phyloP scores from a whole-genome alignment of 352 stramenopile species.

The Phytopythium kandeliae region DNA sequence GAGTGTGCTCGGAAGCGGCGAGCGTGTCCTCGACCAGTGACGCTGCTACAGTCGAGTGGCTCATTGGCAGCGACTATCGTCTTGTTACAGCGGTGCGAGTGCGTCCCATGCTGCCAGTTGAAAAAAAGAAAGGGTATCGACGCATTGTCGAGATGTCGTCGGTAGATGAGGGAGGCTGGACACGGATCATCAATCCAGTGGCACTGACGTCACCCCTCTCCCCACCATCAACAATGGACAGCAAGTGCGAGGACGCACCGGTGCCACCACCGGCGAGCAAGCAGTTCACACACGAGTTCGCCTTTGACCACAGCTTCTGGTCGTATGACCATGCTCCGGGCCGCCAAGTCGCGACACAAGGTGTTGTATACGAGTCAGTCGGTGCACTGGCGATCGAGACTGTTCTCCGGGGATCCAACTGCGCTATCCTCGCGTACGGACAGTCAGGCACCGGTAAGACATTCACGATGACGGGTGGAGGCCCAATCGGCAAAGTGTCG shows the following conservation, averaged over 20 bases:
- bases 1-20: conserved; percentile 4
- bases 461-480: conserved; percentile 57
- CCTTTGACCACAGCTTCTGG: conserved; percentile 72
- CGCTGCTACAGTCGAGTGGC: conserved; percentile 5
- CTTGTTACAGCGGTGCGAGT: conserved; percentile 73
- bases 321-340: conserved; percentile 38
- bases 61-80: conserved; percentile 21
- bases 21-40: conserved; percentile 12
- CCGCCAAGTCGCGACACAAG: conserved; percentile 37
- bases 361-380: conserved; percentile 49
- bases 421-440: conserved; percentile 71
- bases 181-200: conserved; percentile 53
- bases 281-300: conserved; percentile 69
- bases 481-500: conserved; percentile 1
- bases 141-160: conserved; percentile 53
- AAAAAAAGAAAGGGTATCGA: conserved; percentile 54
- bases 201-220: conserved; percentile 18
- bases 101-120: conserved; percentile 56
- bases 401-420: conserved; percentile 59
- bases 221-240: background rate
- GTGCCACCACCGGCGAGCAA: conserved; percentile 4
- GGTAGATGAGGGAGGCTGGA: conserved; percentile 30
- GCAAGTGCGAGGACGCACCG: background rate
- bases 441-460: conserved; percentile 73
- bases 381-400: conserved; percentile 50